Conservation (phyloP, 805 yeast species). For the Starmerella gropengiesseri region DNA sequence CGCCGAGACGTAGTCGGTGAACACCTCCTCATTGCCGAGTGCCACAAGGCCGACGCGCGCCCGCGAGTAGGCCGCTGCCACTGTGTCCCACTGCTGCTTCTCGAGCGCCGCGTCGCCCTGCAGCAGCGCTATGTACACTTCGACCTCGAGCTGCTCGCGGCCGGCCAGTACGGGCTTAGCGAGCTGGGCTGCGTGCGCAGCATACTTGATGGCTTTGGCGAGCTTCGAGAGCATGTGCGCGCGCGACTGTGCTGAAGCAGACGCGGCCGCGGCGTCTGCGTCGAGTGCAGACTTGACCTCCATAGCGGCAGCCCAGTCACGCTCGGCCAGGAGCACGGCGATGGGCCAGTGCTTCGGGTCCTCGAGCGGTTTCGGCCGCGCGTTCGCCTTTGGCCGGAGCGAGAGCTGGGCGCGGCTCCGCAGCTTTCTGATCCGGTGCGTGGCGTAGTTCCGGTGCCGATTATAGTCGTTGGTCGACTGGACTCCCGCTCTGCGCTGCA, state of each 20-base stretch:
- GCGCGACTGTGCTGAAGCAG: slow-evolving; percentile 28
- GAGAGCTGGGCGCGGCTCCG: slow-evolving; percentile 55
- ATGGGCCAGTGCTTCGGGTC: slow-evolving; percentile 43
- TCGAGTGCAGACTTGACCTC: slow-evolving; percentile 49
- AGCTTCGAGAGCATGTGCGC: slow-evolving; percentile 53
- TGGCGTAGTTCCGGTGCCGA: slow-evolving; percentile 53
- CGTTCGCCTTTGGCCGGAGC: slow-evolving; percentile 48
- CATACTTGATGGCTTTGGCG: slow-evolving; percentile 46
- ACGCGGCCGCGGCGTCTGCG: slow-evolving; percentile 36
- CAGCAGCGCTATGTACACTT: slow-evolving; percentile 35
- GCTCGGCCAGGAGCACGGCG: slow-evolving; percentile 53
- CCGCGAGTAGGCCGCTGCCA: slow-evolving; percentile 44
- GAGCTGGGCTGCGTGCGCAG: slow-evolving; percentile 32
- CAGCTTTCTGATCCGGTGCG: slow-evolving; percentile 48
- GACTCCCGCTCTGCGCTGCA: slow-evolving; percentile 30
- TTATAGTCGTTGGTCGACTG: slow-evolving; percentile 58
- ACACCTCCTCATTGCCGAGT: slow-evolving; percentile 31
- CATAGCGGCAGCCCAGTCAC: slow-evolving; percentile 60
- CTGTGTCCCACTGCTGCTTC: slow-evolving; percentile 45
- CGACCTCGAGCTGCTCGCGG: slow-evolving; percentile 20
- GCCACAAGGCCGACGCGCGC: slow-evolving; percentile 54
- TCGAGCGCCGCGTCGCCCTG: slow-evolving; percentile 43
- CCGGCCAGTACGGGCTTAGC: slow-evolving; percentile 16
- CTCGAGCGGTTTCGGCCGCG: slow-evolving; percentile 36
- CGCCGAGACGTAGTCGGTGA: slow-evolving; percentile 46